phyloP scores from a whole-genome alignment of 257 asterid species.

The Haberlea rhodopensis region DNA sequence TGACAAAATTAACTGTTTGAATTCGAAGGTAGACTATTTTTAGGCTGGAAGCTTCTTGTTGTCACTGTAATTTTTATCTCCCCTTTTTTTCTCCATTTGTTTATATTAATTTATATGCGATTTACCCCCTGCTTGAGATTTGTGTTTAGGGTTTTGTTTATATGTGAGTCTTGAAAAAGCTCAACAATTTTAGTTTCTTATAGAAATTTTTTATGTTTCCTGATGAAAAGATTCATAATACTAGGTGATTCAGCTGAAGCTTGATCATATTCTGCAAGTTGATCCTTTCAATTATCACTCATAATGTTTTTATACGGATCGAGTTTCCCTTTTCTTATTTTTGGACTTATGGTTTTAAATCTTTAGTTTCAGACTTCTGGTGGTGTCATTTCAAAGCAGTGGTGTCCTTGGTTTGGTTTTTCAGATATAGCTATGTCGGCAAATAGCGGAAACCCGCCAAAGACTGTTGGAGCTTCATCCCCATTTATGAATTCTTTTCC shows the following conservation, averaged over 20 bases:
- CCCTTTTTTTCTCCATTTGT: neutral
- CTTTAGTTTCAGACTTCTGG: slow-evolving; percentile 27
- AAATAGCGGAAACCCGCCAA: slow-evolving; percentile 74
- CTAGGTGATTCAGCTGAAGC: slow-evolving; percentile 15
- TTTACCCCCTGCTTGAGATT: neutral
- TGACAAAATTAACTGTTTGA: neutral
- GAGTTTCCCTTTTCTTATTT: neutral
- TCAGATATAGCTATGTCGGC: slow-evolving; percentile 56
- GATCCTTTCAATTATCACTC: neutral
- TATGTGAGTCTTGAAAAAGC: neutral
- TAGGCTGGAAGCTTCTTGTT: slow-evolving; percentile 17
- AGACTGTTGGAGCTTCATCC: slow-evolving; percentile 72
- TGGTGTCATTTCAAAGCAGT: slow-evolving; percentile 19
- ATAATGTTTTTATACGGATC: neutral
- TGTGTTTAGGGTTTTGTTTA: slow-evolving; percentile 36
- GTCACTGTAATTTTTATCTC: neutral
- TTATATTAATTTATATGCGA: slow-evolving; percentile 3
- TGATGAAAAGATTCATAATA: neutral
- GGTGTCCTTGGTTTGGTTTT: slow-evolving; percentile 21
- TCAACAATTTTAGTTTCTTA: neutral
- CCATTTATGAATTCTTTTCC: slow-evolving; percentile 77
- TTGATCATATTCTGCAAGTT: neutral
- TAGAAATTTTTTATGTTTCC: neutral
- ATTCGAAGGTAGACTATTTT: slow-evolving; percentile 2
- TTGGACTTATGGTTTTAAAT: neutral